Evolutionary conservation across 176 grass and related monocot species (phyloP), one percentile per base, ranked within the genome.

Genomic region (Aegilops sharonensis): DNA sequence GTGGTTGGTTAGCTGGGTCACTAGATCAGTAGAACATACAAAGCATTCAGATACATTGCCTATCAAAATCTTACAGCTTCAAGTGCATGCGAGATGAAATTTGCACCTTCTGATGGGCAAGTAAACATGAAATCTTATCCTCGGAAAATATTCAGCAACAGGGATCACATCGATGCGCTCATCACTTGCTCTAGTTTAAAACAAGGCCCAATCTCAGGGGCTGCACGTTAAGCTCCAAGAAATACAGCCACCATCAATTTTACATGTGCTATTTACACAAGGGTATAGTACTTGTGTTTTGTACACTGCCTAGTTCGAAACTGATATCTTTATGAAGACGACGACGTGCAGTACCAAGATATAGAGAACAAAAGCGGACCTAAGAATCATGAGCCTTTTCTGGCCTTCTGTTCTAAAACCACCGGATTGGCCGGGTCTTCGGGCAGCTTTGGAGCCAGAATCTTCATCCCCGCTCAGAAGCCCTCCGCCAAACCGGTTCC

Each of bases 311-410:
- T 75, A 75, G 72, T 87, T 87, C 89, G 71, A 95, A 54, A 95
- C 92, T n/a, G 93, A 95, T 63, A 98, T 90, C 87, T 91, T 98
- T 82, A 98, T 77, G 27, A 98, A 98, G 66, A 98, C 93, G 7
- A 98, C 37, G 9, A 98, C 35, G 72, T 95, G 95, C 61, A 98
- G 95, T 72, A 89, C 86, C 83, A 98, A 89, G 81, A 95, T 89
- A 65, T 95, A 98, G 72, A 98, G 60, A 81, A 98, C 83, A 85
- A 98, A 90, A 34, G 95, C 91, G 42, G 89, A 95, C 83, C 93
- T 89, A 85, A 98, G 85, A 87, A 95, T 66, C 89, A 98, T 92
- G 20, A 89, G 45, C 81, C 92, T 92, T 59, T 92, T 89, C 43
- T 82, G 87, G 81, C 84, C 87, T 83, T 98, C 93, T 39, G 84